Evolutionary conservation across 176 grass and related monocot species (phyloP).

Genomic region (Neostapfia colusana): DNA sequence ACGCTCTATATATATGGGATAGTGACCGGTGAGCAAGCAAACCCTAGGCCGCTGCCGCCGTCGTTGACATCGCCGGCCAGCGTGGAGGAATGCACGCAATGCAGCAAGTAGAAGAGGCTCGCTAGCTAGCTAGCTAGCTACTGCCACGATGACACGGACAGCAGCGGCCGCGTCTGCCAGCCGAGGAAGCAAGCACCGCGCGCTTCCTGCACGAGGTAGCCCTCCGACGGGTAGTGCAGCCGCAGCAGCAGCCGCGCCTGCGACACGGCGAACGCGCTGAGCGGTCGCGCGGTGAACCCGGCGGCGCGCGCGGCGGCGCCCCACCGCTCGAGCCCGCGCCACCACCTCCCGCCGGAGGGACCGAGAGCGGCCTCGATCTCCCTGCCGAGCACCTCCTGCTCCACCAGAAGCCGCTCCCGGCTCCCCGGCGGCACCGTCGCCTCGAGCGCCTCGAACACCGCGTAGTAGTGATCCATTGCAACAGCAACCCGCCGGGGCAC

Average conservation of each 20-base stretch:
- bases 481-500: constrained; percentile 32
- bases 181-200: constrained; percentile 79
- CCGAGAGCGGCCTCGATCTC: constrained; percentile 76
- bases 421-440: constrained; percentile 85
- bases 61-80: background rate
- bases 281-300: constrained; percentile 58
- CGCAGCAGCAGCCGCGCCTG: constrained; percentile 88
- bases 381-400: constrained; percentile 70
- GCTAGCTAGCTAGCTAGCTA: background rate
- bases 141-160: constrained; percentile 97
- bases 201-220: constrained; percentile 79
- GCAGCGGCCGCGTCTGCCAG: constrained; percentile 80
- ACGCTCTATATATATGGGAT: constrained; percentile 25
- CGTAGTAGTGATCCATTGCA: constrained; percentile 76
- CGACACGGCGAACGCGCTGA: constrained; percentile 80
- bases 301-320: constrained; percentile 45
- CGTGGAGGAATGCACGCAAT: constrained; percentile 21
- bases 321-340: constrained; percentile 74
- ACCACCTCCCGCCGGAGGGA: constrained; percentile 34
- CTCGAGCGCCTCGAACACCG: constrained; percentile 89
- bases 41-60: constrained; percentile 36
- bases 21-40: constrained; percentile 29
- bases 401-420: constrained; percentile 71
- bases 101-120: background rate
- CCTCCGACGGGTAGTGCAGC: constrained; percentile 96